Conservation (phyloP, 305 asterid genomes). For the Solanum hybrid region DNA sequence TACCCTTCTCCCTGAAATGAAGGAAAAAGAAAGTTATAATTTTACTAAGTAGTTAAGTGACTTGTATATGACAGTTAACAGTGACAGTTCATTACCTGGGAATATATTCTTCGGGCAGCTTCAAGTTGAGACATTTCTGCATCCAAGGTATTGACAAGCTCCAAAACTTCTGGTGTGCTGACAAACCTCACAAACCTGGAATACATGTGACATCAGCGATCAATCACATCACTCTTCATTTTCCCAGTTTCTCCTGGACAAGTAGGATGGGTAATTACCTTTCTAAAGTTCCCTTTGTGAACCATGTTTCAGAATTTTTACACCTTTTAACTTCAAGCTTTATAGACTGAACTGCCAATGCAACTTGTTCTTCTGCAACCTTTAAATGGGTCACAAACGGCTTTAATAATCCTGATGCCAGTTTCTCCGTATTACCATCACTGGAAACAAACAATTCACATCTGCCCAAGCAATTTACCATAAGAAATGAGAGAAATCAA, state of each 20-base stretch:
- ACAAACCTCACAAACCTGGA: slow-evolving; percentile 87
- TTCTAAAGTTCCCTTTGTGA: slow-evolving; percentile 92
- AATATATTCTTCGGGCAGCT: slow-evolving; percentile 75
- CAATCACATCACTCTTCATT: slow-evolving; percentile 3
- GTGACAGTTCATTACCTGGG: slow-evolving; percentile 36
- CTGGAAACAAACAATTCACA: slow-evolving; percentile 77
- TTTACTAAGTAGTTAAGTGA: slow-evolving; percentile 2
- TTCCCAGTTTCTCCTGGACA: background rate
- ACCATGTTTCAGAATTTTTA: slow-evolving; percentile 61
- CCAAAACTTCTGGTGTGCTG: slow-evolving; percentile 85
- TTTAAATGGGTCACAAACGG: slow-evolving; percentile 75
- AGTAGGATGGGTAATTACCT: slow-evolving; percentile 35
- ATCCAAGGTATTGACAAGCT: slow-evolving; percentile 58
- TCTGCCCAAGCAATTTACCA: slow-evolving; percentile 26
- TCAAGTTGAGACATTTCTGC: slow-evolving; percentile 90
- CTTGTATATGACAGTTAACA: background rate
- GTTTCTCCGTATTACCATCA: slow-evolving; percentile 61
- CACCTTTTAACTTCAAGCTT: slow-evolving; percentile 62
- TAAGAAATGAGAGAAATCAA: background rate
- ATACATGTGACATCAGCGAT: background rate
- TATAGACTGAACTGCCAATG: slow-evolving; percentile 50
- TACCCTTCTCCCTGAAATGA: slow-evolving; percentile 64
- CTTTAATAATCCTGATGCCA: slow-evolving; percentile 84
- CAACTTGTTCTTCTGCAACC: slow-evolving; percentile 66
- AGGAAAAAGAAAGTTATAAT: slow-evolving; percentile 16